Percentiles rank a stretch among this genome's conserved stretches.
These are phyloP conservation scores for Pythium rishiriense DNA, from an alignment of 352 stramenopile species.

Conservation along the genomic window DNA sequence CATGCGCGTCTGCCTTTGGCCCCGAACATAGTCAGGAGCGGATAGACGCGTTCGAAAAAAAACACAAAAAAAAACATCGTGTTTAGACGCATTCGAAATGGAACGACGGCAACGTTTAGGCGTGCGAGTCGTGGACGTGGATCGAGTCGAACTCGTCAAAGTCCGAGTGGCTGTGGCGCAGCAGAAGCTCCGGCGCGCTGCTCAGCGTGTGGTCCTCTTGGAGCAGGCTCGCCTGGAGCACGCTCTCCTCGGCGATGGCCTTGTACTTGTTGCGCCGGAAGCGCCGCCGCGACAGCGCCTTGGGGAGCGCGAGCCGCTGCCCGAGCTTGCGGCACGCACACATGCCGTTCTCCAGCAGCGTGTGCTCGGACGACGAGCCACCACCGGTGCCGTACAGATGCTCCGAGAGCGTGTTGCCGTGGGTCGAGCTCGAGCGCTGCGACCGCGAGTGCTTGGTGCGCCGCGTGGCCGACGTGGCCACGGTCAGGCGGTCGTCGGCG, in stretches of 20 bases:
- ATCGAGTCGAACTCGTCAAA: conserved; percentile 48
- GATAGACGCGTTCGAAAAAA: not conserved
- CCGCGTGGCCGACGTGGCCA: conserved; percentile 10
- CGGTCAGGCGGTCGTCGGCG: conserved; percentile 13
- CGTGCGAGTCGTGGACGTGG: conserved; percentile 16
- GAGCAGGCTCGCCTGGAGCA: conserved; percentile 39
- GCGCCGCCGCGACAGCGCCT: conserved; percentile 11
- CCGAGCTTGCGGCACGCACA: conserved; percentile 55
- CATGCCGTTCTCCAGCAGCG: conserved; percentile 33
- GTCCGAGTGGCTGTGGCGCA: conserved; percentile 30
- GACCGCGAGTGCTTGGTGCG: conserved; percentile 24
- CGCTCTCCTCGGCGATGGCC: conserved; percentile 20
- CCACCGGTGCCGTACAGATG: conserved; percentile 32
- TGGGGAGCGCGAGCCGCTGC: conserved; percentile 48
- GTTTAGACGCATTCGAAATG: not conserved
- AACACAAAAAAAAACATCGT: not conserved
- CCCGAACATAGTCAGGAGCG: not conserved
- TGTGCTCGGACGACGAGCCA: conserved; percentile 43
- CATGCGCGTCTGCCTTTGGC: not conserved
- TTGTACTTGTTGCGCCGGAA: conserved; percentile 21
- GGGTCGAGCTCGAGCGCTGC: conserved; percentile 43
- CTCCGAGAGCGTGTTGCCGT: conserved; percentile 30
- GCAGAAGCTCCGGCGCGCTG: conserved; percentile 22
- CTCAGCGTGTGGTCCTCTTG: conserved; percentile 33
- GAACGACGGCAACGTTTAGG: not conserved